These are phyloP conservation scores for Oryza glumipatula DNA, from an alignment of 176 grass and related monocot species.

Conservation along the genomic window DNA sequence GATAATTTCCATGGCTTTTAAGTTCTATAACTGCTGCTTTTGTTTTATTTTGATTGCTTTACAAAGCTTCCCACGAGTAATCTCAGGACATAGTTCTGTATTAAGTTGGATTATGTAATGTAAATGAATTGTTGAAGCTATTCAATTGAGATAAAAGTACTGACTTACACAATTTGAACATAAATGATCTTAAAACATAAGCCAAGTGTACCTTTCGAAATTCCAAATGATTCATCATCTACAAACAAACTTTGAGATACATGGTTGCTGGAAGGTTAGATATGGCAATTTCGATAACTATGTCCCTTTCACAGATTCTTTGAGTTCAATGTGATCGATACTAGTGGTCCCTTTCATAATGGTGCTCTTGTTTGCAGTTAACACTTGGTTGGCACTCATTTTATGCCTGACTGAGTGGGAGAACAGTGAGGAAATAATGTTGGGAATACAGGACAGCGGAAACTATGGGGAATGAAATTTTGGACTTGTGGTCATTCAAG, in stretches of 20 bases:
- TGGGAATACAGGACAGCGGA: conserved; percentile 12
- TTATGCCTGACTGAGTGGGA: conserved; percentile 26
- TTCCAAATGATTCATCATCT: conserved; percentile 1
- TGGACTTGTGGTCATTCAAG: neutral
- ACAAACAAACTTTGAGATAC: conserved; percentile 18
- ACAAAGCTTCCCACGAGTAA: neutral
- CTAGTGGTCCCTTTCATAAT: neutral
- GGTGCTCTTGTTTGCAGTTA: conserved; percentile 32
- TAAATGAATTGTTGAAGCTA: conserved; percentile 7
- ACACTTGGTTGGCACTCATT: conserved; percentile 9
- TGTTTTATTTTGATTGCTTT: neutral
- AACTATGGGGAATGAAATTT: neutral
- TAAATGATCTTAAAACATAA: neutral
- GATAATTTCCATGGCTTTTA: neutral
- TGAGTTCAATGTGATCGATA: conserved; percentile 14
- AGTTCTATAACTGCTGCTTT: neutral
- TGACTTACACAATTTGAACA: neutral
- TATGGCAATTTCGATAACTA: neutral
- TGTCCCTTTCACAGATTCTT: neutral
- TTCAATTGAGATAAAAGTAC: neutral
- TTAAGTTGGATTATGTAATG: conserved; percentile 13
- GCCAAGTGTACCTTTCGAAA: neutral
- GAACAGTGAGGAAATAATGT: neutral
- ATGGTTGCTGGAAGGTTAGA: neutral
- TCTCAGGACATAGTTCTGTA: neutral